Evolutionary conservation across 2,329 filamentous ascomycete species (phyloP).

Genomic region (Aaosphaeria pasadenensis): DNA sequence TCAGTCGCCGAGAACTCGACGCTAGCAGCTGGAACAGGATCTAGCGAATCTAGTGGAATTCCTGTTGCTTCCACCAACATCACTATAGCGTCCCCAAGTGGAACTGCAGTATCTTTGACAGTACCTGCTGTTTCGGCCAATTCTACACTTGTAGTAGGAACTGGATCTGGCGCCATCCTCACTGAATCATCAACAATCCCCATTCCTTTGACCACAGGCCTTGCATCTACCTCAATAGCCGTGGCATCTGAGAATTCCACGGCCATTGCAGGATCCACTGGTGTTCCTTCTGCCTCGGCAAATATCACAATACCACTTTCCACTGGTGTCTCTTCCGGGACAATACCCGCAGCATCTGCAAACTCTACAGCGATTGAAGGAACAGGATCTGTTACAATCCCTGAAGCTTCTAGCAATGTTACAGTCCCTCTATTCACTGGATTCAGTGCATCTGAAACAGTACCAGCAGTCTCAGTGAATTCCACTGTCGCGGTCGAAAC

Average conservation of each 20-base stretch:
- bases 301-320: not conserved
- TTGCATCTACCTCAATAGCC: not conserved
- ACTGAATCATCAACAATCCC: not conserved
- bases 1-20: not conserved
- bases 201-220: not conserved
- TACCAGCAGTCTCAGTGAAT: conserved; percentile 1
- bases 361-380: conserved; percentile 3
- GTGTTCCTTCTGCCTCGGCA: not conserved
- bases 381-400: not conserved
- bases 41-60: not conserved
- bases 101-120: too few species aligned
- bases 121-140: not conserved
- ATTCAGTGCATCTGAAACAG: not conserved
- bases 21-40: not conserved
- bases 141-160: not conserved
- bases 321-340: conserved; percentile 1
- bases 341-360: conserved; percentile 1
- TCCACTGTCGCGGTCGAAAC: not conserved
- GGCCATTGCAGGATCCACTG: not conserved
- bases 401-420: not conserved
- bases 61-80: too few species aligned
- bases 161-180: not conserved
- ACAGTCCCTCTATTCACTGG: not conserved
- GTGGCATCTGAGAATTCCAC: conserved; percentile 4
- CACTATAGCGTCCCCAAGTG: too few species aligned